Evolutionary conservation across 768 basidiomycete species (phyloP).

Genomic region (Russula virescens): DNA sequence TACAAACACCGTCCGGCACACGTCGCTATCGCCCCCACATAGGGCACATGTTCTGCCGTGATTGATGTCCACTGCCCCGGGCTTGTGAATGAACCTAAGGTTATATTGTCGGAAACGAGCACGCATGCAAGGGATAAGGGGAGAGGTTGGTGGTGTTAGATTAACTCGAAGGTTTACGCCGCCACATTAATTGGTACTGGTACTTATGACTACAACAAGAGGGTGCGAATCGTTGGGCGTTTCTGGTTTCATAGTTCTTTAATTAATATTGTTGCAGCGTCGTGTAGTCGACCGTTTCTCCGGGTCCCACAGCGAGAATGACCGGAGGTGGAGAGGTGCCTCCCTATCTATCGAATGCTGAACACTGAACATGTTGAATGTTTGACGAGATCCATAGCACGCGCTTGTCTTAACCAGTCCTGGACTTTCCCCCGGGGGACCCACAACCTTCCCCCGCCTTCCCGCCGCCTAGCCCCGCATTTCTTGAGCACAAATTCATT

Average conservation of each 20-base stretch:
- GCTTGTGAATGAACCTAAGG: background rate
- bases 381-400: background rate
- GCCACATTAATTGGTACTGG: too few relatives aligned
- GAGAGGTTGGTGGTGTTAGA: too few relatives aligned
- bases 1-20: conserved; percentile 13
- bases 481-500: conserved; percentile 5
- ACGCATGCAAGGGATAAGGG: too few relatives aligned
- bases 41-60: conserved; percentile 5
- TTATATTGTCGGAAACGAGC: too few relatives aligned
- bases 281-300: background rate
- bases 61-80: background rate
- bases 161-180: too few relatives aligned
- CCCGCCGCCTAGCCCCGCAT: background rate
- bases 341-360: conserved; percentile 7
- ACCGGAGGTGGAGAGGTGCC: background rate
- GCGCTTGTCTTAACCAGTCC: background rate
- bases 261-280: too few relatives aligned
- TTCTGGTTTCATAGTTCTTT: background rate
- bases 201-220: background rate
- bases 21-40: conserved; percentile 8
- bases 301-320: background rate
- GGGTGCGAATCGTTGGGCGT: background rate
- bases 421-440: background rate
- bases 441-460: background rate
- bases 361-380: background rate